Evolutionary conservation across 805 yeast genomes (phyloP).

Genomic region (Yamadazyma laniorum): DNA sequence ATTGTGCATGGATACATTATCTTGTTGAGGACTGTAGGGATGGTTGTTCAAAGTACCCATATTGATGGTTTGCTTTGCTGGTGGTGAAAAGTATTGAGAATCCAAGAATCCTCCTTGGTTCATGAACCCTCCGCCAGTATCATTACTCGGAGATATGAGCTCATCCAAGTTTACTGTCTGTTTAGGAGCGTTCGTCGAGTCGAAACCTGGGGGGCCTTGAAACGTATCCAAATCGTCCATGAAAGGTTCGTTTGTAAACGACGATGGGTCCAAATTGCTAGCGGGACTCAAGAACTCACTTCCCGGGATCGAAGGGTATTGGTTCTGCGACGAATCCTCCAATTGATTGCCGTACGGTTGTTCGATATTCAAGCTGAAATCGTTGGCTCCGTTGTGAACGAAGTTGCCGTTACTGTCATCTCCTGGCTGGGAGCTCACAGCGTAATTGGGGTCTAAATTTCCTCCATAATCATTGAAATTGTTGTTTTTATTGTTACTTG

Average conservation of each 20-base stretch:
- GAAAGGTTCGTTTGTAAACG: slow-evolving; percentile 26
- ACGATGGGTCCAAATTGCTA: slow-evolving; percentile 9
- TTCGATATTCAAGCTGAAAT: slow-evolving; percentile 16
- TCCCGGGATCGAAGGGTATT: slow-evolving; percentile 15
- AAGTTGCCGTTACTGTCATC: neutral
- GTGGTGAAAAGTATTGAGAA: slow-evolving; percentile 43
- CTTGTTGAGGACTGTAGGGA: slow-evolving; percentile 30
- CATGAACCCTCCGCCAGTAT: slow-evolving; percentile 1
- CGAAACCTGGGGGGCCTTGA: slow-evolving; percentile 13
- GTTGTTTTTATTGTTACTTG: slow-evolving; percentile 5
- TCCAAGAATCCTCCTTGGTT: slow-evolving; percentile 22
- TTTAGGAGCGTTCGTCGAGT: slow-evolving; percentile 13
- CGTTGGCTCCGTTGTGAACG: neutral
- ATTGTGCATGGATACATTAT: slow-evolving; percentile 28
- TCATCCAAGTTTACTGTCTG: slow-evolving; percentile 33
- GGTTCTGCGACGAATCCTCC: slow-evolving; percentile 5
- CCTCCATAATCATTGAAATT: slow-evolving; percentile 1
- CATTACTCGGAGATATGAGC: slow-evolving; percentile 33
- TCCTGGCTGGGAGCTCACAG: neutral
- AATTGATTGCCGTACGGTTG: slow-evolving; percentile 11
- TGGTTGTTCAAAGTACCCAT: slow-evolving; percentile 21
- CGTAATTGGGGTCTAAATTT: slow-evolving; percentile 1
- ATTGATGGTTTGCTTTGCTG: slow-evolving; percentile 19
- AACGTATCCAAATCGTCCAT: slow-evolving; percentile 28
- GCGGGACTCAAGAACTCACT: slow-evolving; percentile 14